Conservation (phyloP, 2,329 filamentous ascomycete species). For the Sporothrix pallida region DNA sequence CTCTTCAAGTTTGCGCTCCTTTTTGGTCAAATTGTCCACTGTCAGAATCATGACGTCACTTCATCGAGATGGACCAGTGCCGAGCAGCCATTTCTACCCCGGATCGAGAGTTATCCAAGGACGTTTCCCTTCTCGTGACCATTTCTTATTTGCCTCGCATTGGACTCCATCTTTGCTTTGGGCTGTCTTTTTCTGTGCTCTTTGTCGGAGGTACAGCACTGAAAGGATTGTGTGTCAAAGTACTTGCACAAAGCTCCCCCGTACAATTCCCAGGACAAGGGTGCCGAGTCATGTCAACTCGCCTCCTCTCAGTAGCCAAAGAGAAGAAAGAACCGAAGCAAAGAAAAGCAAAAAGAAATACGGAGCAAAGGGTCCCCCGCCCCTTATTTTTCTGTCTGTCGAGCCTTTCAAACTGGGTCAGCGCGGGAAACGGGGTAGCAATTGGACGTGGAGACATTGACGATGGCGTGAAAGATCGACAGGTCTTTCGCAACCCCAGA, state of each 20-base stretch:
- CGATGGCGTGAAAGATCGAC: slow-evolving; percentile 8
- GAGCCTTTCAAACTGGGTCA: not conserved
- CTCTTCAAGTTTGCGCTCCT: not conserved
- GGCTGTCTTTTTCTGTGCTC: not conserved
- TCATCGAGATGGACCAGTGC: not conserved
- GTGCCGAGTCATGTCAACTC: not conserved
- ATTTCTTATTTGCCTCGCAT: not conserved
- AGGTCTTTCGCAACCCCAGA: not conserved
- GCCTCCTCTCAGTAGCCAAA: not conserved
- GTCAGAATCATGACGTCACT: not conserved
- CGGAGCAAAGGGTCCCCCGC: slow-evolving; percentile 6
- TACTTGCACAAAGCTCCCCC: not conserved
- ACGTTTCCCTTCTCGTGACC: not conserved
- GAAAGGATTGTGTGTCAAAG: not conserved
- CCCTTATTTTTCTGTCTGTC: not conserved
- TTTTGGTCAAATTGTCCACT: not conserved
- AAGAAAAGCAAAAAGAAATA: not conserved
- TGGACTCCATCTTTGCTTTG: not conserved
- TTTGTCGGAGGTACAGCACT: not conserved
- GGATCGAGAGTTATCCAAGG: not conserved
- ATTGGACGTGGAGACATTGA: not conserved
- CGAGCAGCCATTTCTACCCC: not conserved
- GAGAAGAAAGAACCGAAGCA: not conserved
- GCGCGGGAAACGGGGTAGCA: not conserved
- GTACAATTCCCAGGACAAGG: not conserved